These are phyloP conservation scores for Scenedesmus sp. DNA, from an alignment of 163 green algal genomes.

Conservation along the genomic window DNA sequence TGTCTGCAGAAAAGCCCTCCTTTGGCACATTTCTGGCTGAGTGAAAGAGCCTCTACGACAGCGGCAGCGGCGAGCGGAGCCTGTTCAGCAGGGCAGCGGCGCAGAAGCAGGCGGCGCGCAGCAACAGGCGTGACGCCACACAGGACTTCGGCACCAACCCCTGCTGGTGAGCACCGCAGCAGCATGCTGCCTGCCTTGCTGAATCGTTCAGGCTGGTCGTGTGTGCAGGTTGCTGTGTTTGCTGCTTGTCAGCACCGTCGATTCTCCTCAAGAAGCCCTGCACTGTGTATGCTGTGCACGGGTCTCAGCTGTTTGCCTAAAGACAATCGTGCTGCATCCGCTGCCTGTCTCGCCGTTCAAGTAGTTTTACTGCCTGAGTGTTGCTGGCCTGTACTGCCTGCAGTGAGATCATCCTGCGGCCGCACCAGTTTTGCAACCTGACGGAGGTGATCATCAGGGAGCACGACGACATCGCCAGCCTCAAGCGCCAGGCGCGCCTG, in stretches of 20 bases:
- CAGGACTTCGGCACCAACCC: constrained; percentile 68
- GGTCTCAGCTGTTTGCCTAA: too few relatives aligned
- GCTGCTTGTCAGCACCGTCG: too few relatives aligned
- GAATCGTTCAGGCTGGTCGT: too few relatives aligned
- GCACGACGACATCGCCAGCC: constrained; percentile 43
- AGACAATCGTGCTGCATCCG: too few relatives aligned
- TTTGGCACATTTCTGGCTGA: constrained; percentile 59
- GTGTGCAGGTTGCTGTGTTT: too few relatives aligned
- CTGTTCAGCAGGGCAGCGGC: constrained; percentile 64
- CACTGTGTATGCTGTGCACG: too few relatives aligned
- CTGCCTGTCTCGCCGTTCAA: background rate
- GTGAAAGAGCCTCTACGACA: constrained; percentile 64
- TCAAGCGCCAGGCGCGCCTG: constrained; percentile 58
- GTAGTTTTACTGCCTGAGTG: background rate
- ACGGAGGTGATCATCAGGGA: constrained; percentile 66
- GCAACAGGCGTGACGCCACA: constrained; percentile 40
- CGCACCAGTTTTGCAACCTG: constrained; percentile 72
- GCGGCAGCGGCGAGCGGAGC: constrained; percentile 64
- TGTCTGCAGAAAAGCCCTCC: constrained; percentile 44
- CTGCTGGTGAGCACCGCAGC: constrained; percentile 52
- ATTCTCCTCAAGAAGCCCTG: too few relatives aligned
- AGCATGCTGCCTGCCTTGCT: too few relatives aligned
- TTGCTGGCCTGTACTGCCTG: background rate
- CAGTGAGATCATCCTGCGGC: constrained; percentile 70
- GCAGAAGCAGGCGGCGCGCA: constrained; percentile 48